Conservation (phyloP, 2,329 filamentous ascomycete species). For the Penicillium sp. region DNA sequence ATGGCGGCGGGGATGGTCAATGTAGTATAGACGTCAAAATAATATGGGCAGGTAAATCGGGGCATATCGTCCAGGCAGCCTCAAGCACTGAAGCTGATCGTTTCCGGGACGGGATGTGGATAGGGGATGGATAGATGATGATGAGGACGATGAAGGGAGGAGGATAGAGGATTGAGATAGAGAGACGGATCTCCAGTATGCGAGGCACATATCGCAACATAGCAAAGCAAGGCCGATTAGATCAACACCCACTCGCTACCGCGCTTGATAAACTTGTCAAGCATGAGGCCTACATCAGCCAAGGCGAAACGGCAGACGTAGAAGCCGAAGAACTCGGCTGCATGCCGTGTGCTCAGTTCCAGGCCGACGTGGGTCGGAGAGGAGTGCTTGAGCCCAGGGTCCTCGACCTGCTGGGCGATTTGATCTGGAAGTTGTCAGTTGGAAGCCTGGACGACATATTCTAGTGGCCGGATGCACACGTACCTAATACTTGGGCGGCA, state of each 20-base stretch:
- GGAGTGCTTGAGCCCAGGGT: slow-evolving; percentile 86
- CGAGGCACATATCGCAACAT: neutral
- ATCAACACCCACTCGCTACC: slow-evolving; percentile 89
- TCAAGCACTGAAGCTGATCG: neutral
- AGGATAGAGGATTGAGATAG: neutral
- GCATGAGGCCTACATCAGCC: slow-evolving; percentile 75
- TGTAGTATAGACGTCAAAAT: slow-evolving; percentile 23
- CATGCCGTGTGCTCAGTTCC: slow-evolving; percentile 88
- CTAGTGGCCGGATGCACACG: slow-evolving; percentile 19
- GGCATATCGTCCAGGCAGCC: neutral
- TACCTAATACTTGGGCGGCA: slow-evolving; percentile 89
- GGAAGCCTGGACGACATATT: neutral
- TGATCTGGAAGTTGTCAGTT: slow-evolving; percentile 63
- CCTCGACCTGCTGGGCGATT: slow-evolving; percentile 93
- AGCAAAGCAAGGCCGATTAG: slow-evolving; percentile 30
- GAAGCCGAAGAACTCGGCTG: slow-evolving; percentile 96
- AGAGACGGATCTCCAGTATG: neutral
- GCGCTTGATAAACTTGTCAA: slow-evolving; percentile 97
- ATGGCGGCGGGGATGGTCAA: slow-evolving; percentile 7
- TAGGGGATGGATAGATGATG: neutral
- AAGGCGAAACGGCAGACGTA: slow-evolving; percentile 96
- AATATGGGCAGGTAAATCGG: slow-evolving; percentile 18
- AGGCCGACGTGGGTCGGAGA: slow-evolving; percentile 94
- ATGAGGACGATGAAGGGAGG: neutral
- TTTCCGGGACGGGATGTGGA: neutral